Evolutionary conservation across 768 basidiomycete genomes (phyloP).

Genomic region (Neoboletus subvelutipes): DNA sequence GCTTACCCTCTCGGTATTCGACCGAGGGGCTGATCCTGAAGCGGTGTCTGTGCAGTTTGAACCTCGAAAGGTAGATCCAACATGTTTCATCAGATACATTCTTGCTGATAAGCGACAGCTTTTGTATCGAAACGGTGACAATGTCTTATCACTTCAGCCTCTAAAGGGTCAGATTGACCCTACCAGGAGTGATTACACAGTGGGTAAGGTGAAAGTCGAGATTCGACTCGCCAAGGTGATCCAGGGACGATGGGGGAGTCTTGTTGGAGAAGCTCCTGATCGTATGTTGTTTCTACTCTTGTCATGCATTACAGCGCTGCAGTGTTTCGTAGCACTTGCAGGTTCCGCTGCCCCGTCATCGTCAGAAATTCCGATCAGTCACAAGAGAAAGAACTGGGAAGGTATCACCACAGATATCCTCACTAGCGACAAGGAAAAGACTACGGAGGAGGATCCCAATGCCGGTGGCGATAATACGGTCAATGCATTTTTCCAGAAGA

Average conservation of each 20-base stretch:
- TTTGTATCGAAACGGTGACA: constrained; percentile 65
- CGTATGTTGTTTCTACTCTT: constrained; percentile 43
- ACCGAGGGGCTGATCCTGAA: constrained; percentile 69
- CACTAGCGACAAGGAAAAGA: constrained; percentile 64
- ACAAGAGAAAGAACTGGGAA: constrained; percentile 85
- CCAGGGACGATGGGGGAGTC: constrained; percentile 68
- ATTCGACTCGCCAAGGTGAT: constrained; percentile 69
- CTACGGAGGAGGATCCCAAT: constrained; percentile 79
- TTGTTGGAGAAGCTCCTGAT: constrained; percentile 76
- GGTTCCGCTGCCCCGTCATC: constrained; percentile 34
- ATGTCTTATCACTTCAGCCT: constrained; percentile 70
- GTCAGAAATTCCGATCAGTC: constrained; percentile 33
- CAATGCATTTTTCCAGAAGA: constrained; percentile 88
- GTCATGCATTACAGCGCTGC: not conserved
- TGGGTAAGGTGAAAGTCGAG: constrained; percentile 89
- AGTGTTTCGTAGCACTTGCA: constrained; percentile 15
- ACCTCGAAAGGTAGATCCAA: constrained; percentile 53
- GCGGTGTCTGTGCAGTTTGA: constrained; percentile 63
- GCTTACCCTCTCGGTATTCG: constrained; percentile 73
- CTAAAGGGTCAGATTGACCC: constrained; percentile 80
- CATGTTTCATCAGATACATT: not conserved
- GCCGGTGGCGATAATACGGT: constrained; percentile 84
- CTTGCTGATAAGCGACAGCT: constrained; percentile 13
- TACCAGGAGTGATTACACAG: constrained; percentile 56
- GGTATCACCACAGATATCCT: constrained; percentile 70